Conservation (phyloP, 83 land plant genomes). For the Larix sibirica region DNA sequence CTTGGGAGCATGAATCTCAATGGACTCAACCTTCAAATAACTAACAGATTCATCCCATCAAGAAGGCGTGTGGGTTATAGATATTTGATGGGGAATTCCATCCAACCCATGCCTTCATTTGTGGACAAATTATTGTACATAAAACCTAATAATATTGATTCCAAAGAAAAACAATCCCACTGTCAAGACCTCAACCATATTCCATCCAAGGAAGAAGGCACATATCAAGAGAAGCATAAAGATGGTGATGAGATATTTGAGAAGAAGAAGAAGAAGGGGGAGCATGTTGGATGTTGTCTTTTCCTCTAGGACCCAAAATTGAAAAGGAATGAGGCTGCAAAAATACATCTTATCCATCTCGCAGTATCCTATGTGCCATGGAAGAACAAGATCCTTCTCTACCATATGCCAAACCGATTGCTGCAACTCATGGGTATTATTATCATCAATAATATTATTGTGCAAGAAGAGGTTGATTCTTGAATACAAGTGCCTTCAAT, state of each 20-base stretch:
- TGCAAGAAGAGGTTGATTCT: too few relatives aligned
- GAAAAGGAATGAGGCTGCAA: neutral
- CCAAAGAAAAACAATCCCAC: neutral
- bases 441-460: too few relatives aligned
- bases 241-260: neutral
- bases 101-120: too few relatives aligned
- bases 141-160: neutral
- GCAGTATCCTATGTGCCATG: neutral
- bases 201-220: too few relatives aligned
- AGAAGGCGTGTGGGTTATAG: neutral
- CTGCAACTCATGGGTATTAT: too few relatives aligned
- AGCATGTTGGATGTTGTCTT: neutral
- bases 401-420: too few relatives aligned
- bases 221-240: too few relatives aligned
- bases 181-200: neutral
- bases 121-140: neutral
- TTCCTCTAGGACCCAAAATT: neutral
- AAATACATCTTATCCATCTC: neutral
- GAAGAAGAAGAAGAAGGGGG: neutral
- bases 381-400: neutral
- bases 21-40: neutral
- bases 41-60: neutral
- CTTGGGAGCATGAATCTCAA: constrained; percentile 28
- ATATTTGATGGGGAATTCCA: neutral
- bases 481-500: too few relatives aligned